A percentile compares a stretch with the other conserved stretches of the same genome.
phyloP scores from a whole-genome alignment of 306 rosid species.

The Lathyrus sativus region DNA sequence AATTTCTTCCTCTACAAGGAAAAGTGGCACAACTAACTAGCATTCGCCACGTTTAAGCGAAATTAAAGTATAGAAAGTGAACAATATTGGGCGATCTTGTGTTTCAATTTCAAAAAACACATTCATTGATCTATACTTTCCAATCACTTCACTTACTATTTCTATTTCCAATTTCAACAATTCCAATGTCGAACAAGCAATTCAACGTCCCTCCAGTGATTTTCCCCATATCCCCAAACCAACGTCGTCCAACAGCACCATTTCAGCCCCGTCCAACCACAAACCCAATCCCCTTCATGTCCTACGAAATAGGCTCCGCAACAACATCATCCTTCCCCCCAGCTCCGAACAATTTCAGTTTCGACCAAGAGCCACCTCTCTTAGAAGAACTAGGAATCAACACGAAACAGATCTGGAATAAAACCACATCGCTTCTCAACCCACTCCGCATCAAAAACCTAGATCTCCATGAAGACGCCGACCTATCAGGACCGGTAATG shows the following conservation, averaged over 20 bases:
- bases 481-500: constrained; percentile 37
- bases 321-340: constrained; percentile 23
- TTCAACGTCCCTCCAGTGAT: constrained; percentile 40
- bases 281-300: constrained; percentile 39
- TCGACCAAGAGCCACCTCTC: constrained; percentile 39
- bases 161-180: not conserved
- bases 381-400: constrained; percentile 45
- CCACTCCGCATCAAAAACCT: constrained; percentile 19
- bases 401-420: constrained; percentile 40
- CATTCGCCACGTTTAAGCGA: too few relatives aligned
- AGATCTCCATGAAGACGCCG: constrained; percentile 31
- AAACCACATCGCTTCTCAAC: constrained; percentile 39
- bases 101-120: not conserved
- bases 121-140: not conserved
- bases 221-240: constrained; percentile 24
- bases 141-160: not conserved
- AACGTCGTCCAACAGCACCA: constrained; percentile 33
- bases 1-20: too few relatives aligned
- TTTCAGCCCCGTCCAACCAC: constrained; percentile 34
- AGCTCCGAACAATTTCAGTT: not conserved
- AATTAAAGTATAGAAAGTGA: too few relatives aligned
- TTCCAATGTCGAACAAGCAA: constrained; percentile 27
- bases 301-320: constrained; percentile 33
- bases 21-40: too few relatives aligned
- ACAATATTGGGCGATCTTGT: not conserved